Base-by-base conservation (phyloP, 352 stramenopile genomes). In the Globisporangium yorkense region DNA sequence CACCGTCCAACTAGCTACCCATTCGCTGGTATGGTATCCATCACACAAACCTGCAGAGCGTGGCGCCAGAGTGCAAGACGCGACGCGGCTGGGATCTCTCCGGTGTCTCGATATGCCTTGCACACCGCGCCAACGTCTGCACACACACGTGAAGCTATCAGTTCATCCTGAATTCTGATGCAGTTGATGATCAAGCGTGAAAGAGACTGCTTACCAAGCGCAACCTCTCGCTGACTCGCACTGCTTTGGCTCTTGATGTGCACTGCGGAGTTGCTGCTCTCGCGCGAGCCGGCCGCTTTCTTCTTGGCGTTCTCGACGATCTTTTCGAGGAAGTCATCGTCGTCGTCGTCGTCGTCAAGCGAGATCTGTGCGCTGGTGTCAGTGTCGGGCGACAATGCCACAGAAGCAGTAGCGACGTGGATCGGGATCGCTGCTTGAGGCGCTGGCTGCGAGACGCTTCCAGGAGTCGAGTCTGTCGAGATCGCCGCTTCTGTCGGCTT, bases 181-280 rank as follows among this genome's bases (percentile, higher is more conserved):
- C 20, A 24, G 43, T 43, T 15, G 12, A 16, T 13, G 37, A 43
- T 37, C 8, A 52, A 33, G 29, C 10, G 6, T 3, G 8, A 51
- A 10, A 45, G 21, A 53, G 12, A 46, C 33, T 16, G 5, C 37
- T 45, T 37, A 66, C 60, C 55, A 18, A 59, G 16, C 2, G 50
- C 27, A 4, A 49, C 12, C 13, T 68, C 72, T 33, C 66, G 51
- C 37, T 71, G 65, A 9, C 43, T 65, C 46, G 8, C 70, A 66
- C 12, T 65, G 56, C 51, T 63, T 41, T 86, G 80, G 61, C 80
- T 88, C 54, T 88, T 88, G 64, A 88, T 87, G 39, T 82, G 68
- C 24, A 88, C 61, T 2, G 75, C 80, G 29, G 74, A 80, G 41
- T 54, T 67, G 63, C 77, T 88, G 39, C 71, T 77, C 39, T 88